Conservation (phyloP, 2,329 filamentous ascomycete genomes). For the Fusarium buharicum region DNA sequence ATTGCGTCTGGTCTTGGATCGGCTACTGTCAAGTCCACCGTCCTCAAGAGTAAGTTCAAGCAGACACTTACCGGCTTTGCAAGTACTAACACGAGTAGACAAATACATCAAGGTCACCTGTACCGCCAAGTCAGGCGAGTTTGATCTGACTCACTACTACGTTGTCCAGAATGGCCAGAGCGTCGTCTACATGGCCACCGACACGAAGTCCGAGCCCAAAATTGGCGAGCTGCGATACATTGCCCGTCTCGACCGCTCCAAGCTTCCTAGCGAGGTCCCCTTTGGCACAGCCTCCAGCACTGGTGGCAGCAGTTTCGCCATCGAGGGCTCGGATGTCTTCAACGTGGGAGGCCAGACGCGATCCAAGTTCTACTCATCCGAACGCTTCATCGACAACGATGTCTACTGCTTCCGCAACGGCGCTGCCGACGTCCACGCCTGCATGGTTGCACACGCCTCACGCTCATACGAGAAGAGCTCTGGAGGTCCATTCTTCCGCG, state of each 20-base stretch:
- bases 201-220: conserved; percentile 66
- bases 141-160: conserved; percentile 68
- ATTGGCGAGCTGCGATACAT: conserved; percentile 73
- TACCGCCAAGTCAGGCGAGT: conserved; percentile 59
- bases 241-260: conserved; percentile 64
- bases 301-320: conserved; percentile 56
- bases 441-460: conserved; percentile 64
- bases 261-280: conserved; percentile 63
- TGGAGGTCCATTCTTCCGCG: conserved; percentile 73
- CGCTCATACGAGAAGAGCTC: conserved; percentile 67
- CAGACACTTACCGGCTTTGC: conserved; percentile 2
- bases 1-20: conserved; percentile 58
- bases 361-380: conserved; percentile 75
- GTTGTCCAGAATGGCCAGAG: conserved; percentile 69
- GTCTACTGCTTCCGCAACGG: conserved; percentile 69
- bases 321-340: conserved; percentile 70
- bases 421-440: conserved; percentile 63
- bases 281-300: conserved; percentile 67
- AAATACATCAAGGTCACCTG: conserved; percentile 71
- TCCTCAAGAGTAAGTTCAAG: conserved; percentile 44
- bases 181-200: conserved; percentile 69
- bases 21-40: conserved; percentile 63
- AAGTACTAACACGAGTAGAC: conserved; percentile 29
- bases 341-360: conserved; percentile 70
- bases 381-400: conserved; percentile 75